phyloP scores from a whole-genome alignment of 2,329 filamentous ascomycete genomes.

The Gnomoniopsis smithogilvyi region DNA sequence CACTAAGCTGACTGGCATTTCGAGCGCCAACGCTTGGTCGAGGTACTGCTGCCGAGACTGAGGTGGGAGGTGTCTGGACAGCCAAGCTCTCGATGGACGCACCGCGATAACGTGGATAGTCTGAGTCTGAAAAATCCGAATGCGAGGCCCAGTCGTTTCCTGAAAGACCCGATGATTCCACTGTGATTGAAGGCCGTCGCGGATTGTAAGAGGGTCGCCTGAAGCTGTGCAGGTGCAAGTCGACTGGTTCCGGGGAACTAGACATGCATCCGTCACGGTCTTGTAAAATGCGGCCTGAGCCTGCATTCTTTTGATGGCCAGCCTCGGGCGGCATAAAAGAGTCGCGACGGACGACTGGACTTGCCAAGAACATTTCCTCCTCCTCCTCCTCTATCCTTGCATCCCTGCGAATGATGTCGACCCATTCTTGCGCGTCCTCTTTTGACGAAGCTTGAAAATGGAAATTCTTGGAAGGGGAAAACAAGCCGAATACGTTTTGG shows the following conservation, averaged over 20 bases:
- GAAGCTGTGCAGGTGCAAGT: constrained; percentile 31
- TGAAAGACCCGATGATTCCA: constrained; percentile 62
- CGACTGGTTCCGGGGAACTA: constrained; percentile 60
- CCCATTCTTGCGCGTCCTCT: constrained; percentile 81
- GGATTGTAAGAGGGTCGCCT: constrained; percentile 54
- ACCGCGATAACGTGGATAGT: constrained; percentile 45
- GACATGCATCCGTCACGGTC: constrained; percentile 45
- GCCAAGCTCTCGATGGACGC: constrained; percentile 51
- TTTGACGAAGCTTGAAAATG: constrained; percentile 77
- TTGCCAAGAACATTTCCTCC: constrained; percentile 74
- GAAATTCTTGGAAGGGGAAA: constrained; percentile 86
- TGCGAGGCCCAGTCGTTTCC: constrained; percentile 71
- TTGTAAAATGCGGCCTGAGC: constrained; percentile 16
- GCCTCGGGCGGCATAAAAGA: constrained; percentile 32
- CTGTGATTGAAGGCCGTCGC: constrained; percentile 28
- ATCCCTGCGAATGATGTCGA: constrained; percentile 73
- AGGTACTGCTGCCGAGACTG: constrained; percentile 23
- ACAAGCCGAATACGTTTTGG: constrained; percentile 86
- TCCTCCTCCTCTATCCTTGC: constrained; percentile 87
- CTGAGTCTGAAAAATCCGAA: constrained; percentile 81
- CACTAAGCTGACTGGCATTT: constrained; percentile 63
- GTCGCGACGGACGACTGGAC: constrained; percentile 53
- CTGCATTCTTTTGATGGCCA: constrained; percentile 10
- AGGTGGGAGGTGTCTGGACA: constrained; percentile 35
- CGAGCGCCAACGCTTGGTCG: constrained; percentile 38